Evolutionary conservation across 106 monocot species (phyloP), one percentile per base, ranked within the genome.

Genomic region (Chionographis japonica): DNA sequence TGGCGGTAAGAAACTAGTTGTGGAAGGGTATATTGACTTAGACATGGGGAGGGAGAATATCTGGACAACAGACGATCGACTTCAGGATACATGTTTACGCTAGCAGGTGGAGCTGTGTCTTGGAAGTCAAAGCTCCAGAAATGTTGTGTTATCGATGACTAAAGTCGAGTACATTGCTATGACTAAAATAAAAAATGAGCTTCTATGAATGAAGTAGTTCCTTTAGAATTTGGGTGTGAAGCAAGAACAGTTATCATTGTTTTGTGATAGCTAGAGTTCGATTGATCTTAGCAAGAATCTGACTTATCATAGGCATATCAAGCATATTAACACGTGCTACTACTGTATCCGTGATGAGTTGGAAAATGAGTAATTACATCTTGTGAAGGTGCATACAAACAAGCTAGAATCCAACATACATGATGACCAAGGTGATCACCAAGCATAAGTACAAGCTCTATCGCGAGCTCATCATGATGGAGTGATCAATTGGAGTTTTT

Each of bases 321-420:
- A 75, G 16, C 58, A 68, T 19, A 75, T 75, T 60, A 12, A 75
- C 51, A 38, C 68, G 6, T 18, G 36, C 38, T 75, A 75, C 17
- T 67, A 67, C 40, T 75, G 16, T 17, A 1, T 27, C 65, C 2
- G 12, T 13, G 43, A 2, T 2, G 52, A 14, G 11, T 67, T 20
- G 58, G 59, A 17, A 12, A 27, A 27, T 1, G 16, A 2, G 4
- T 38, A 2, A 12, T 50, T 6, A 4, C 3, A 19, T 4, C 27
- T 60, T 0, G 19, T 14, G 16, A 60, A 75, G 15, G 53, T 61
- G 39, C 42, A 38, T 43, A 56, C 17, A 4, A 42, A 56, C 1
- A 27, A 40, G n/a, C n/a, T n/a, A n/a, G 61, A 72, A 53, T 50
- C 52, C 5, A 14, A 1, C 40, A 9, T n/a, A 40, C 19, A 43